Evolutionary conservation across 2,329 filamentous ascomycete genomes (phyloP), one percentile per base, ranked within the genome.

Genomic region (Pyricularia pennisetigena): DNA sequence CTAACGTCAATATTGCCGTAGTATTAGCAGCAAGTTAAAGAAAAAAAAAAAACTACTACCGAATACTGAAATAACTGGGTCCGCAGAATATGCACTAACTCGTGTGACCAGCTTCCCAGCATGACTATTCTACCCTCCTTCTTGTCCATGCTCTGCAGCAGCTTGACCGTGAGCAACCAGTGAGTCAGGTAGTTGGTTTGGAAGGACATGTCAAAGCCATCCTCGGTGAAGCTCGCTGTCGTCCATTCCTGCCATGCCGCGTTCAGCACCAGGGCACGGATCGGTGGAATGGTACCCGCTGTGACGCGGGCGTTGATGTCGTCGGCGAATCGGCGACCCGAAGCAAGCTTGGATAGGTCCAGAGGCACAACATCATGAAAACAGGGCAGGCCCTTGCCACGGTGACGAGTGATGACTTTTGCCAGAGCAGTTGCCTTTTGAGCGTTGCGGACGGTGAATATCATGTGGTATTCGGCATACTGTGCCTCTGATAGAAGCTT

Each of bases 201-300:
- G 66, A 78, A 78, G 5, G 73, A 73, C 69, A 72, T 73, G 59
- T 78, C 77, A 57, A 75, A 75, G 9, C 76, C 76, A 64, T 78
- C 76, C 2, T 72, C 69, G 12, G 74, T 76, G 65, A 74, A 75
- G 10, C 70, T 71, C 62, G 76, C 74, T 3, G 68, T 70, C 29
- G 54, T 66, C 49, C 71, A 66, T 62, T 75, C 73, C 49, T 71
- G 57, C 65, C 65, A 73, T 4, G 68, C 75, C 1, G 75, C 75
- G 61, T 74, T 75, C 68, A 74, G 70, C 14, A 76, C 71, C 28
- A 76, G 68, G 2, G 73, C 74, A 10, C 73, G 72, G 65, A 76
- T 73, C 0, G 72, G 73, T 3, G 74, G 75, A 14, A 76, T 64
- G 7, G 70, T 57, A n/a, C 72, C 71, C 0, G 64, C 62, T 2